Conservation (phyloP, 768 basidiomycete genomes). For the Tubosaeta sp. region DNA sequence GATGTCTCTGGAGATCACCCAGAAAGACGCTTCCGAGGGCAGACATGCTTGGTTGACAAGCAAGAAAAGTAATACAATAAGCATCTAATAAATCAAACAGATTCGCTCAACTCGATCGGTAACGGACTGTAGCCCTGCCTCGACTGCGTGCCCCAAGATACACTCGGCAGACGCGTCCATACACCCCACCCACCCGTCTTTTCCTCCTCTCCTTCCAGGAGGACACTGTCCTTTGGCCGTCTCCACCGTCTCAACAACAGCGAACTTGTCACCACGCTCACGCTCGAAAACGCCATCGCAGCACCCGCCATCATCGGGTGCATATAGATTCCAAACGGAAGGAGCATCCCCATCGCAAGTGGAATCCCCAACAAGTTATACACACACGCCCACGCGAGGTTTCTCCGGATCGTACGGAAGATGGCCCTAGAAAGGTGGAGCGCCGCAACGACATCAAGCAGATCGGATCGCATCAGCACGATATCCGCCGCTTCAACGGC, state of each 20-base stretch:
- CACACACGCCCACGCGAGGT: constrained; percentile 93
- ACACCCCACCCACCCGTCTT: constrained; percentile 28
- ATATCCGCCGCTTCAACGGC: constrained; percentile 98
- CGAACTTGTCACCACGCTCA: constrained; percentile 91
- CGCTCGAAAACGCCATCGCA: constrained; percentile 97
- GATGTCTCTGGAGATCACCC: constrained; percentile 68
- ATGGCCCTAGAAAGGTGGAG: constrained; percentile 86
- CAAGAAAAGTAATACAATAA: background rate
- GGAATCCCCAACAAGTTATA: constrained; percentile 95
- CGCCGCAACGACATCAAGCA: constrained; percentile 96
- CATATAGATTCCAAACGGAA: constrained; percentile 88
- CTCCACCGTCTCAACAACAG: constrained; percentile 84
- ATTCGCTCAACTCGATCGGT: constrained; percentile 59
- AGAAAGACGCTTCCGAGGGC: constrained; percentile 76
- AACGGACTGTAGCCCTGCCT: constrained; percentile 63
- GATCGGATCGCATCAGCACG: constrained; percentile 94
- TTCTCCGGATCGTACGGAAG: constrained; percentile 86
- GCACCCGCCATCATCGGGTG: constrained; percentile 99
- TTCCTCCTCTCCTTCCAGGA: constrained; percentile 56
- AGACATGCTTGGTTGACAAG: constrained; percentile 38
- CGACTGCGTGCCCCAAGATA: constrained; percentile 47
- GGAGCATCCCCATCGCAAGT: constrained; percentile 94
- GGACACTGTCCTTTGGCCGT: constrained; percentile 62
- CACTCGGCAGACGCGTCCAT: constrained; percentile 36
- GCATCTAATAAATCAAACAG: constrained; percentile 16